These are phyloP conservation scores for Pichia ethanolica DNA, from an alignment of 805 yeast species.

Conservation along the genomic window DNA sequence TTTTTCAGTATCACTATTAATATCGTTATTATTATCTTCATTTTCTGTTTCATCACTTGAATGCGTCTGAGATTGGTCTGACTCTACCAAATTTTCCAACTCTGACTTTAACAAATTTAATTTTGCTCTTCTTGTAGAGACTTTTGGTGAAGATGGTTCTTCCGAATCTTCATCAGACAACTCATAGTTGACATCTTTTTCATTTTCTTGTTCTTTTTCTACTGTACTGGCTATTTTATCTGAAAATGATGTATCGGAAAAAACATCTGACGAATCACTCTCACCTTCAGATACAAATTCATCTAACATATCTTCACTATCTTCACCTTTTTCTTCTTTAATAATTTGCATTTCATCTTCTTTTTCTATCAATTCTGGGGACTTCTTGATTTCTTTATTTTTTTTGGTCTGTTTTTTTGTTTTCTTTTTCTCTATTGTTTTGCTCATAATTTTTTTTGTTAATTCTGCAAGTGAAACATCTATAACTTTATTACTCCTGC, in stretches of 20 bases:
- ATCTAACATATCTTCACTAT: background rate
- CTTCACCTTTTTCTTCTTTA: background rate
- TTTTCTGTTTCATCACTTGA: background rate
- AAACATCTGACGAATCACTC: background rate
- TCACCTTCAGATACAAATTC: background rate
- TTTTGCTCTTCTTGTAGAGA: background rate
- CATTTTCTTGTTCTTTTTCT: background rate
- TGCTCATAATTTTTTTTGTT: conserved; percentile 12
- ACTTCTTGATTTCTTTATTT: background rate
- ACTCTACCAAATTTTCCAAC: conserved; percentile 2
- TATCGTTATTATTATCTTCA: background rate
- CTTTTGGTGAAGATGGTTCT: background rate
- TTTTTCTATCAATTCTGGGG: too few relatives aligned
- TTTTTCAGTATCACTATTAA: too few relatives aligned
- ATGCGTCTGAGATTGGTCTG: background rate
- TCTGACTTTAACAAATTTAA: background rate
- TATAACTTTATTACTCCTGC: background rate
- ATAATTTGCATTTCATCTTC: too few relatives aligned
- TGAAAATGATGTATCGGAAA: too few relatives aligned
- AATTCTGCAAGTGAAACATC: conserved; percentile 13
- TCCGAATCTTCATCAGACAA: background rate
- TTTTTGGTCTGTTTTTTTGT: background rate
- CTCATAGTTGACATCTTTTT: background rate
- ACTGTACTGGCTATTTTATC: too few relatives aligned
- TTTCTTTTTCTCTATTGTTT: background rate